phyloP scores from a whole-genome alignment of 2,329 filamentous ascomycete genomes.

The Botrytis pseudocinerea region DNA sequence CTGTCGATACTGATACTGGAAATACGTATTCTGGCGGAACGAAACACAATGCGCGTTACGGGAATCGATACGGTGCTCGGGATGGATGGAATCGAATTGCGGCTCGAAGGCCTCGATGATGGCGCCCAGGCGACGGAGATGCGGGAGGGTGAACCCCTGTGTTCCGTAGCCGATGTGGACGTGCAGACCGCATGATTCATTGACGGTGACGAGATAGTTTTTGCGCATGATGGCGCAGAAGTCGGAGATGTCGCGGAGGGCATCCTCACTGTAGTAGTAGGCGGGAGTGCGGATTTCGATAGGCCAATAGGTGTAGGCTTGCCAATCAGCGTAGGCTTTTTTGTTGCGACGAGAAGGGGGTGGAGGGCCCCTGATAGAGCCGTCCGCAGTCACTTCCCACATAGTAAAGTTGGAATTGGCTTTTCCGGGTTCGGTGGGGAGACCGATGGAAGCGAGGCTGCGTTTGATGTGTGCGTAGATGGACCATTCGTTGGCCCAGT shows the following conservation, averaged over 20 bases:
- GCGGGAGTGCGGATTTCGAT: slow-evolving; percentile 33
- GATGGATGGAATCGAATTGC: slow-evolving; percentile 37
- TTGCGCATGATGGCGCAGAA: slow-evolving; percentile 26
- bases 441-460: slow-evolving; percentile 7
- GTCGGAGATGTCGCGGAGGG: slow-evolving; percentile 21
- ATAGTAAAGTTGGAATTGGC: neutral
- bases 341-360: neutral
- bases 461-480: slow-evolving; percentile 17
- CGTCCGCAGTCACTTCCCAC: slow-evolving; percentile 26
- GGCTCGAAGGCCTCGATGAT: slow-evolving; percentile 39
- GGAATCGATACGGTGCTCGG: slow-evolving; percentile 6
- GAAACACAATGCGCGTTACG: neutral
- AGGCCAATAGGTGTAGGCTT: slow-evolving; percentile 14
- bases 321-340: neutral
- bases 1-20: neutral
- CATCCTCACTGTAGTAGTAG: slow-evolving; percentile 21
- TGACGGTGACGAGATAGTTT: slow-evolving; percentile 31
- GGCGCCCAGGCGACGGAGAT: slow-evolving; percentile 37
- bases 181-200: slow-evolving; percentile 37
- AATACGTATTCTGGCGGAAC: neutral
- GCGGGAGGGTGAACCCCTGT: slow-evolving; percentile 30
- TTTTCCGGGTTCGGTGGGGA: neutral
- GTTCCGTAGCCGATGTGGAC: slow-evolving; percentile 40
- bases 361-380: neutral
- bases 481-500: slow-evolving; percentile 5